Evolutionary conservation across 306 rosid species (phyloP), one percentile per base, ranked within the genome.

Genomic region (Carpinus viminea): DNA sequence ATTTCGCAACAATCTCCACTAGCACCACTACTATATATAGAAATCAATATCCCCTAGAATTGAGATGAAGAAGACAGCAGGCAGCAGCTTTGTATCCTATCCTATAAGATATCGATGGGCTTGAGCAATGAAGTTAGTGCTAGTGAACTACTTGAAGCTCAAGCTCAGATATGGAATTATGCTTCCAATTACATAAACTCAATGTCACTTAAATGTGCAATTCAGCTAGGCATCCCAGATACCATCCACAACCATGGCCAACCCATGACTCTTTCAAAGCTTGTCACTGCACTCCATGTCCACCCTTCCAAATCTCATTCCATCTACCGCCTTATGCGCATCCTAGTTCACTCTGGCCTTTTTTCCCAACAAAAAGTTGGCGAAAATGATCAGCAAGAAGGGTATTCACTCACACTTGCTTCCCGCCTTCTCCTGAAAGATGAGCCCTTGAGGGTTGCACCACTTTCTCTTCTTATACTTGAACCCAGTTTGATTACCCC

Each of bases 121-220:
- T 47, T 47, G 51, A 47, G 51, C 51, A 47, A 9, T 47, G 51
- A 47, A 47, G 51, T 47, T 47, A 47, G 51, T 47, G 51, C 66
- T 20, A 20, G 26, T 7, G 73, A 76, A 47, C 68, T 84, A 8
- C 65, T 80, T 36, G 38, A 77, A 68, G 54, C 84, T 38, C 82
- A 84, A 17, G 76, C 78, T 60, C 77, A 36, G 21, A 31, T 73
- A 2, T 84, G 79, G 79, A 80, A 54, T 36, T 68, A 70, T 21
- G 2, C 61, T 3, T n/a, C 59, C 5, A 74, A 13, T 26, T 73
- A 9, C 46, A 69, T 77, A 8, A 61, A 73, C 16, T 64, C 87
- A 18, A 68, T 73, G 85, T 66, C 85, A 15, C 73, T 84, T 5
- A 84, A 84, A 77, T 85, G 85, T 66, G 88, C 76, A 12, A 45